phyloP scores from a whole-genome alignment of 2,329 filamentous ascomycete species.

The Colletotrichum trifolii region DNA sequence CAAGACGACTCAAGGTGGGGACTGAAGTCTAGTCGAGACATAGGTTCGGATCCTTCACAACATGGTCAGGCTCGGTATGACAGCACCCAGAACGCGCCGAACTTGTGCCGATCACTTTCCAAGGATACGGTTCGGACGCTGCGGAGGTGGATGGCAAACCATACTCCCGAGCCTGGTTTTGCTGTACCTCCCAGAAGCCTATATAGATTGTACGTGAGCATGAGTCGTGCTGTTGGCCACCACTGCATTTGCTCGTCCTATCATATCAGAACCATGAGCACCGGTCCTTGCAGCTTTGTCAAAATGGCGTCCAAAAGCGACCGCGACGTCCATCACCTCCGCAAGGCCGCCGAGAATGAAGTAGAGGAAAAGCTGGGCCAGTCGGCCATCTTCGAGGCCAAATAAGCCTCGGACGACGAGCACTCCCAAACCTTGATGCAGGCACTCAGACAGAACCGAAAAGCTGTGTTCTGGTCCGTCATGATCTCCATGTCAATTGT shows the following conservation, averaged over 20 bases:
- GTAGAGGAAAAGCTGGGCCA: constrained; percentile 30
- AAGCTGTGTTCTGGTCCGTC: constrained; percentile 52
- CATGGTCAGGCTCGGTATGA: neutral
- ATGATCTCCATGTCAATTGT: constrained; percentile 56
- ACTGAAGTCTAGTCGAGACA: constrained; percentile 2
- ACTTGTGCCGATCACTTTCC: neutral
- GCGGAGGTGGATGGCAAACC: too few species aligned
- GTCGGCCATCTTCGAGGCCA: constrained; percentile 32
- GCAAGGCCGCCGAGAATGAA: constrained; percentile 31
- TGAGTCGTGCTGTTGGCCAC: too few species aligned
- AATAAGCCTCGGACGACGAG: constrained; percentile 37
- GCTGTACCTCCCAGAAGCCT: too few species aligned
- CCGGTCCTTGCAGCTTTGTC: neutral
- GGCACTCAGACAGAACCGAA: constrained; percentile 46
- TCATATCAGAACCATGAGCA: neutral
- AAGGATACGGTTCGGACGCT: constrained; percentile 3
- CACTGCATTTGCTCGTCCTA: too few species aligned
- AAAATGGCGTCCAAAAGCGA: constrained; percentile 12
- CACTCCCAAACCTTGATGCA: constrained; percentile 42
- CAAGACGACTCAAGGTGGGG: neutral
- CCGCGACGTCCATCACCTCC: constrained; percentile 23
- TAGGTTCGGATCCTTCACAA: neutral
- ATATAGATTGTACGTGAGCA: too few species aligned
- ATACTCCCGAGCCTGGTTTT: neutral
- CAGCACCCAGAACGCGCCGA: neutral